Evolutionary conservation across 1,139 yeast genomes (phyloP).

Genomic region (Schizosaccharomyces versatilis): DNA sequence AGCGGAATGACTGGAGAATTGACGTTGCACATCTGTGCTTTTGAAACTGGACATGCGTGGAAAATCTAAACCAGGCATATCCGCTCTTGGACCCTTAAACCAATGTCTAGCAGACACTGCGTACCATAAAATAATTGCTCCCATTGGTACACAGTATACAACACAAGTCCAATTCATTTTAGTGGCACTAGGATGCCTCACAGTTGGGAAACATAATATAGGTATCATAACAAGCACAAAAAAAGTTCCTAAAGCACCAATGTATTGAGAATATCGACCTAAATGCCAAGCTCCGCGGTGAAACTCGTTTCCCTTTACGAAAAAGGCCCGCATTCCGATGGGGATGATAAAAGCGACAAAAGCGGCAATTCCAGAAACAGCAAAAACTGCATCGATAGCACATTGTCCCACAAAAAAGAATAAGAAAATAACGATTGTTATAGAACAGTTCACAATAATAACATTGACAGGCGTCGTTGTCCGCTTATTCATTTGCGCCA

Average conservation of each 20-base stretch:
- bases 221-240: slow-evolving; percentile 42
- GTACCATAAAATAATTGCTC: slow-evolving; percentile 23
- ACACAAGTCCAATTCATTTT: slow-evolving; percentile 1
- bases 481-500: too few relatives aligned
- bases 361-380: too few relatives aligned
- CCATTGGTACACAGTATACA: background rate
- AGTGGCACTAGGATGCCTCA: slow-evolving; percentile 23
- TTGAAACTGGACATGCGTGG: too few relatives aligned
- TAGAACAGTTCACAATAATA: too few relatives aligned
- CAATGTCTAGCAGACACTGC: slow-evolving; percentile 36
- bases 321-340: slow-evolving; percentile 32
- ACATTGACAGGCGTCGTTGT: too few relatives aligned
- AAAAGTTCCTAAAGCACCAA: slow-evolving; percentile 17
- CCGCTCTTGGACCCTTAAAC: slow-evolving; percentile 49
- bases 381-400: too few relatives aligned
- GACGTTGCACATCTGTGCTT: background rate
- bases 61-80: too few relatives aligned
- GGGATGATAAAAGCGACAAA: too few relatives aligned
- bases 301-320: slow-evolving; percentile 30
- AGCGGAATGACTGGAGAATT: too few relatives aligned
- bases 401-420: too few relatives aligned
- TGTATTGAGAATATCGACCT: slow-evolving; percentile 31
- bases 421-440: too few relatives aligned
- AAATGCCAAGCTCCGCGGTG: slow-evolving; percentile 50
- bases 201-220: slow-evolving; percentile 44